Evolutionary conservation across 192 early-diverging fungal genomes (phyloP).

Genomic region (Dissophora ornata): DNA sequence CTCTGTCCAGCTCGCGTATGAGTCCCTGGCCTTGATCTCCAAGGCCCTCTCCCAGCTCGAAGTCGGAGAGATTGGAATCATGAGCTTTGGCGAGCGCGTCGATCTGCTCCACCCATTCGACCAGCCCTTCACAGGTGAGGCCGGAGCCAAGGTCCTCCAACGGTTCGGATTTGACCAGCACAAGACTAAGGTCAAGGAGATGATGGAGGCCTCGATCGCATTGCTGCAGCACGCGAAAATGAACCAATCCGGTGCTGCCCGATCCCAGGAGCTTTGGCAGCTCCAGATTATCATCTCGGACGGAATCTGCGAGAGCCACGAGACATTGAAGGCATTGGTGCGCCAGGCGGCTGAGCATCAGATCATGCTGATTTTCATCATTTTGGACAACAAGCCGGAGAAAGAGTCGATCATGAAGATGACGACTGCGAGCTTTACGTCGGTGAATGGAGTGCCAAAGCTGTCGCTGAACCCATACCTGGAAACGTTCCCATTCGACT

Average conservation of each 20-base stretch:
- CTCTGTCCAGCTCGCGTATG: conserved; percentile 92
- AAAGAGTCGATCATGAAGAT: conserved; percentile 91
- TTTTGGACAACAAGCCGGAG: conserved; percentile 87
- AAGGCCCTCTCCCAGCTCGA: conserved; percentile 95
- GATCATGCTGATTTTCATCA: conserved; percentile 96
- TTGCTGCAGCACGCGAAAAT: conserved; percentile 82
- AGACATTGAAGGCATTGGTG: conserved; percentile 84
- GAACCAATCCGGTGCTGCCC: conserved; percentile 44
- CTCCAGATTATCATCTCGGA: conserved; percentile 96
- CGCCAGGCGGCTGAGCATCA: conserved; percentile 83
- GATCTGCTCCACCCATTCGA: conserved; percentile 96
- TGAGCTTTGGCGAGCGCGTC: conserved; percentile 91
- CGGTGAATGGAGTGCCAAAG: conserved; percentile 66
- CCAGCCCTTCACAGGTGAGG: conserved; percentile 85
- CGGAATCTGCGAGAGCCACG: conserved; percentile 96
- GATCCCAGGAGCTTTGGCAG: conserved; percentile 91
- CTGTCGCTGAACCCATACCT: conserved; percentile 87
- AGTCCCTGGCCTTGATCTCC: conserved; percentile 92
- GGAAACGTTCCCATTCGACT: conserved; percentile 98
- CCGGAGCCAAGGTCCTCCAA: conserved; percentile 90
- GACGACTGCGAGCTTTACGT: conserved; percentile 86
- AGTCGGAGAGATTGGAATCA: conserved; percentile 91
- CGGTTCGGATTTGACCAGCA: conserved; percentile 93
- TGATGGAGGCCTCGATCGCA: conserved; percentile 87
- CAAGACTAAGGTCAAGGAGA: conserved; percentile 84